Evolutionary conservation across 2,329 filamentous ascomycete species (phyloP).

Genomic region (Colletotrichum incanum): DNA sequence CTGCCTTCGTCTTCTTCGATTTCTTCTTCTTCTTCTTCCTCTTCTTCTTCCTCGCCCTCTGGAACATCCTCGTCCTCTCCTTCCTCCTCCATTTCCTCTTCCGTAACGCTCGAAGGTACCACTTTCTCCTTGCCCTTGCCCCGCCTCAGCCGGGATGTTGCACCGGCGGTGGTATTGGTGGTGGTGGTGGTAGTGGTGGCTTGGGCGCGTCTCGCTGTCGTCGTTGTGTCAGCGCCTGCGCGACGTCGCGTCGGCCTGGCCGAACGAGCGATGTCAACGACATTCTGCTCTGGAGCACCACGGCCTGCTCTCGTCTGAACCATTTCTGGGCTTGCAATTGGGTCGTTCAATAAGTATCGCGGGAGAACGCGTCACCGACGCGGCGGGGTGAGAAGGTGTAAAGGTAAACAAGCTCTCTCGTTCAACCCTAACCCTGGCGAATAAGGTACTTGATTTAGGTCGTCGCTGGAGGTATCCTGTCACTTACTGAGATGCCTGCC

Average conservation of each 20-base stretch:
- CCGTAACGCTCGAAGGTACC: conserved; percentile 4
- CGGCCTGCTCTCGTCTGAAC: conserved; percentile 34
- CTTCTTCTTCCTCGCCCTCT: background rate
- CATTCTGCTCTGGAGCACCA: conserved; percentile 3
- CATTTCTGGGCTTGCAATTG: conserved; percentile 10
- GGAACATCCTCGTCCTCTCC: conserved; percentile 5
- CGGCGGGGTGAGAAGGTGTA: background rate
- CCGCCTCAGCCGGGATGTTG: background rate
- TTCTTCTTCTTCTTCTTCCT: conserved; percentile 7
- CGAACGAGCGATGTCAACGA: conserved; percentile 2
- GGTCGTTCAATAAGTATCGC: background rate
- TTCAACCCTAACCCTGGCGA: conserved; percentile 36
- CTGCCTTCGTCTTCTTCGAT: background rate
- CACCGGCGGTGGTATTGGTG: background rate
- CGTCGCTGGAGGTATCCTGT: background rate
- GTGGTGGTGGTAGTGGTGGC: background rate
- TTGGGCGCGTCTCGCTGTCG: conserved; percentile 1
- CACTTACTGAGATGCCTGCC: background rate
- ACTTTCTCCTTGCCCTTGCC: conserved; percentile 11
- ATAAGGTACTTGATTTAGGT: background rate
- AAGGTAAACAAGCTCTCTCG: conserved; percentile 21
- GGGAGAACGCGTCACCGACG: background rate
- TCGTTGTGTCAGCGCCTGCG: background rate
- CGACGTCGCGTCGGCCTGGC: conserved; percentile 28
- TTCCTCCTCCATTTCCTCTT: conserved; percentile 11